These are phyloP conservation scores for Digitaria exilis DNA, from an alignment of 202 grass and related monocot genomes.

Conservation along the genomic window DNA sequence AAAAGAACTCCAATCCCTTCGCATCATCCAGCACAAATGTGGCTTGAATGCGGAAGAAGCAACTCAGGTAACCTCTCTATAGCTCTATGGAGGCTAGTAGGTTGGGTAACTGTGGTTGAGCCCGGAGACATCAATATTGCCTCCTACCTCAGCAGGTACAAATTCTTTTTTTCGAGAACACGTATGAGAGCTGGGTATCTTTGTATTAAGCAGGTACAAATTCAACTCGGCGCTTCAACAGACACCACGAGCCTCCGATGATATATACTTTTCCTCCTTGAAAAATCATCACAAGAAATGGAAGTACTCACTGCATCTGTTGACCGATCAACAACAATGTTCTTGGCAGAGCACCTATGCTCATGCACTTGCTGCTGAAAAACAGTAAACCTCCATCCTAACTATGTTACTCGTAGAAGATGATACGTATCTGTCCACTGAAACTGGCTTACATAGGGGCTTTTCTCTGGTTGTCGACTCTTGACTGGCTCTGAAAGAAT, in stretches of 20 bases:
- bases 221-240: neutral
- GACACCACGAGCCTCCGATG: neutral
- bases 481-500: conserved; percentile 18
- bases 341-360: conserved; percentile 27
- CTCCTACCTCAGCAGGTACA: neutral
- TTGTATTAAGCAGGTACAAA: conserved; percentile 19
- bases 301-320: conserved; percentile 60
- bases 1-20: conserved; percentile 1
- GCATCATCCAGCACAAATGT: conserved; percentile 36
- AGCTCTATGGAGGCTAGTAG: neutral
- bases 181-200: no score
- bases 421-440: conserved; percentile 24
- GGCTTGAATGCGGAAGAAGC: conserved; percentile 27
- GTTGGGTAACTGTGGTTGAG: neutral
- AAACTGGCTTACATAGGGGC: neutral
- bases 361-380: neutral
- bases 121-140: neutral
- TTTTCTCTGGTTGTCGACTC: conserved; percentile 34
- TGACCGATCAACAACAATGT: conserved; percentile 49
- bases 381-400: conserved; percentile 30
- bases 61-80: neutral
- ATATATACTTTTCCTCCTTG: neutral
- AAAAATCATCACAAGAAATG: conserved; percentile 57
- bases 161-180: no score
- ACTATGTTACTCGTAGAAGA: neutral